Evolutionary conservation across 2,329 filamentous ascomycete genomes (phyloP).

Genomic region (Corniculantispora saksenae): DNA sequence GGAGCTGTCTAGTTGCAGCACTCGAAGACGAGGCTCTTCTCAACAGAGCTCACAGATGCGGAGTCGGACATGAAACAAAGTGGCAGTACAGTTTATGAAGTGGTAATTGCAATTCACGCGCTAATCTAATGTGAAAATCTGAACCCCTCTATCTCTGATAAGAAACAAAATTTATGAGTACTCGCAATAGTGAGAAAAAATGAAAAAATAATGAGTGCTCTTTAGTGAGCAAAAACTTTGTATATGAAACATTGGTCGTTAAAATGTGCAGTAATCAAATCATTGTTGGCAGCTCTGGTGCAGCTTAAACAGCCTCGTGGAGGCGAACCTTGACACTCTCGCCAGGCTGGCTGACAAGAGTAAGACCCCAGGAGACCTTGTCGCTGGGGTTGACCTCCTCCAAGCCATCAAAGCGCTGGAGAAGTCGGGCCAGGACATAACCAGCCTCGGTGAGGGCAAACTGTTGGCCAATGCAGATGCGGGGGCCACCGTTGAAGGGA

Average conservation of each 20-base stretch:
- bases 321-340: slow-evolving; percentile 19
- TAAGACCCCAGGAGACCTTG: slow-evolving; percentile 18
- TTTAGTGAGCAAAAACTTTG: neutral
- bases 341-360: slow-evolving; percentile 17
- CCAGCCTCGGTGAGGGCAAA: slow-evolving; percentile 31
- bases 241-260: neutral
- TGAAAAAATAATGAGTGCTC: neutral
- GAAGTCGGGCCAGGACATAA: slow-evolving; percentile 23
- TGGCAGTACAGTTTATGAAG: neutral
- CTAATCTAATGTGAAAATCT: neutral
- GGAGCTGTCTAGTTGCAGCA: neutral
- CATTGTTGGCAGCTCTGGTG: neutral
- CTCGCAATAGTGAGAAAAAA: neutral
- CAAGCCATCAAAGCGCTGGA: slow-evolving; percentile 24
- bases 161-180: neutral
- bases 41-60: neutral
- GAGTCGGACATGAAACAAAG: neutral
- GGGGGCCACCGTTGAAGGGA: slow-evolving; percentile 38
- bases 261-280: neutral
- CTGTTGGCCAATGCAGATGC: slow-evolving; percentile 39
- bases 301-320: slow-evolving; percentile 12
- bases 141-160: slow-evolving; percentile 1
- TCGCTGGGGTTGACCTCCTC: slow-evolving; percentile 15
- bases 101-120: neutral
- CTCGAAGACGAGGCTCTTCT: neutral